These are phyloP conservation scores for Daldinia bambusicola DNA, from an alignment of 495 filamentous ascomycete species.

Conservation along the genomic window DNA sequence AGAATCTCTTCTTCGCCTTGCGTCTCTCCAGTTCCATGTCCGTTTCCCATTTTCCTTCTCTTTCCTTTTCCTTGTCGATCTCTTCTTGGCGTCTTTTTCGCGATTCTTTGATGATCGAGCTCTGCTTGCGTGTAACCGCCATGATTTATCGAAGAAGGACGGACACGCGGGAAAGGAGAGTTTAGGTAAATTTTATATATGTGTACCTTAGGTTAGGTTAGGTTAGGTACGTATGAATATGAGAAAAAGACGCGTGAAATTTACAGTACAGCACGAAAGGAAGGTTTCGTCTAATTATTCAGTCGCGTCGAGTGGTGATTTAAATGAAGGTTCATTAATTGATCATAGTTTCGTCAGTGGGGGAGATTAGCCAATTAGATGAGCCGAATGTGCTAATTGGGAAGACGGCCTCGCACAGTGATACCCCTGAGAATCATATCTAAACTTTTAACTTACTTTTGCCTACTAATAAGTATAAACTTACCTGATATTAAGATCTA, in stretches of 20 bases:
- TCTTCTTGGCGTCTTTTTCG: too few species aligned
- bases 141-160: too few species aligned
- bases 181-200: background rate
- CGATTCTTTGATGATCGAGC: too few species aligned
- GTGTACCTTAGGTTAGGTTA: too few species aligned
- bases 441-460: background rate
- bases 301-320: background rate
- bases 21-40: too few species aligned
- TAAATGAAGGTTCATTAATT: conserved; percentile 1
- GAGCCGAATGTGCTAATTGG: background rate
- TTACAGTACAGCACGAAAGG: background rate
- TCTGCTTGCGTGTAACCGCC: too few species aligned
- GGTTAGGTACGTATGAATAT: too few species aligned
- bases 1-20: too few species aligned
- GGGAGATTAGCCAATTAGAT: conserved; percentile 13
- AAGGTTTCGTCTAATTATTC: background rate
- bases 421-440: background rate
- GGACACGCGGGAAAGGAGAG: background rate
- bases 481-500: background rate
- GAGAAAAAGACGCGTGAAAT: background rate
- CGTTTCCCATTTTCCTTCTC: too few species aligned
- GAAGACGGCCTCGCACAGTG: background rate
- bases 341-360: conserved; percentile 27
- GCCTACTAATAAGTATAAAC: conserved; percentile 1
- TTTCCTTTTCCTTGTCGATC: too few species aligned